These are phyloP conservation scores for Radiomyces spectabilis DNA, from an alignment of 192 early-diverging fungal genomes.

Conservation along the genomic window DNA sequence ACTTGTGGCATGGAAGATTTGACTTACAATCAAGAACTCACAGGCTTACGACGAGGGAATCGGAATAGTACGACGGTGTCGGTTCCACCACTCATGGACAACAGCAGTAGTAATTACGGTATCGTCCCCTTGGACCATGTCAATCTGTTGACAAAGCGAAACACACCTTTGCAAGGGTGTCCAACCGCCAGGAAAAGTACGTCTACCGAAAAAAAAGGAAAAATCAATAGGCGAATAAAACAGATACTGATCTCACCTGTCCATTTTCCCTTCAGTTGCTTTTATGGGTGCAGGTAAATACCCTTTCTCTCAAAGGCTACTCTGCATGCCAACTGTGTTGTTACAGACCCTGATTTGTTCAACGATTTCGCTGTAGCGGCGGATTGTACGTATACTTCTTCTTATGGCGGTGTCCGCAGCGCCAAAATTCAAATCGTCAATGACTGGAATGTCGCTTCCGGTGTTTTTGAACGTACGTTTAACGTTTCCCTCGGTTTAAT, in stretches of 20 bases:
- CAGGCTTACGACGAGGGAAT: not conserved
- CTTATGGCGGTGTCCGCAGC: conserved; percentile 44
- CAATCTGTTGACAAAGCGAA: too few species aligned
- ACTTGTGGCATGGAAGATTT: conserved; percentile 2
- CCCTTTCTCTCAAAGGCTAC: not conserved
- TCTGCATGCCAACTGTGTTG: not conserved
- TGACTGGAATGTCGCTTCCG: conserved; percentile 80
- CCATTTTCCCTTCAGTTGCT: not conserved
- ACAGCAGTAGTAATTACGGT: too few species aligned
- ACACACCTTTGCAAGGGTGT: not conserved
- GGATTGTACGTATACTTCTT: conserved; percentile 61
- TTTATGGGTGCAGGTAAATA: not conserved
- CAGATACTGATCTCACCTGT: not conserved
- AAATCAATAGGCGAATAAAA: not conserved
- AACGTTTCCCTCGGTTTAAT: conserved; percentile 81
- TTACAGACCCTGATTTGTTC: not conserved
- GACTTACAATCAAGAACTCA: conserved; percentile 2
- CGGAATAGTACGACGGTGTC: too few species aligned
- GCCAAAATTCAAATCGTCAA: conserved; percentile 67
- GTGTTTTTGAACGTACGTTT: conserved; percentile 79
- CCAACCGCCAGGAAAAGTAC: conserved; percentile 14
- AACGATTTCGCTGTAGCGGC: conserved; percentile 37
- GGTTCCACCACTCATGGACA: too few species aligned
- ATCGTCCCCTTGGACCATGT: too few species aligned
- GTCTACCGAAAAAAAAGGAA: not conserved